Evolutionary conservation across 768 basidiomycete species (phyloP), one percentile per base, ranked within the genome.

Genomic region (Russula dissimulans): DNA sequence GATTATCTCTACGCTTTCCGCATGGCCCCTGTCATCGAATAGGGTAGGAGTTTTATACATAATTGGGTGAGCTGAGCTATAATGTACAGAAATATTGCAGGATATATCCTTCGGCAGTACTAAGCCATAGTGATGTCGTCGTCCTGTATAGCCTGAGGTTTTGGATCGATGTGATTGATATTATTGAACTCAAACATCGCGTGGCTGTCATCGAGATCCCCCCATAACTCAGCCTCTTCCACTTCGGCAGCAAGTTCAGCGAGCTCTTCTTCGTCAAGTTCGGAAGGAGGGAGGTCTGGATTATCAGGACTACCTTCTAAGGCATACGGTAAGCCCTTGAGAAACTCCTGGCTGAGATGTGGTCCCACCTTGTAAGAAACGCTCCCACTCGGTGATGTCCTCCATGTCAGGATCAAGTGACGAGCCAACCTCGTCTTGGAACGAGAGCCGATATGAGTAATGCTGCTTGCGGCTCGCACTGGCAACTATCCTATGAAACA

Each of bases 331-430:
- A 3, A 48, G 12, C 50, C 29, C n/a, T 14, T 3, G 46, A 50
- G 42, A 18, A 50, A 60, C 22, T 34, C 36, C 15, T 34, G 51
- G 59, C 3, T 43, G 18, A 38, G 39, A 57, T 39, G 15, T 22
- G 11, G 22, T 4, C 71, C 58, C 58, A 77, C 85, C 77, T 65
- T 66, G 67, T 4, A 87, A 67, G 47, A 81, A 81, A 32, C 71
- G 66, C 69, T 87, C 86, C 86, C 85, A 88, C n/a, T 69, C 67
- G 22, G 65, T 72, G 4, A 80, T 69, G 58, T 88, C 85, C 38
- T 89, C 85, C 67, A 87, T 71, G 68, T 82, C 81, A 5, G 87
- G 87, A 68, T 89, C 87, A 59, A 87, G 81, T 1, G 87, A 89
- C 15, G 86, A 87, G 5, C 87, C 87, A 3, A 89, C 86, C 59